Evolutionary conservation across 768 basidiomycete genomes (phyloP), one percentile per base, ranked within the genome.

Genomic region (Boletales sp.): DNA sequence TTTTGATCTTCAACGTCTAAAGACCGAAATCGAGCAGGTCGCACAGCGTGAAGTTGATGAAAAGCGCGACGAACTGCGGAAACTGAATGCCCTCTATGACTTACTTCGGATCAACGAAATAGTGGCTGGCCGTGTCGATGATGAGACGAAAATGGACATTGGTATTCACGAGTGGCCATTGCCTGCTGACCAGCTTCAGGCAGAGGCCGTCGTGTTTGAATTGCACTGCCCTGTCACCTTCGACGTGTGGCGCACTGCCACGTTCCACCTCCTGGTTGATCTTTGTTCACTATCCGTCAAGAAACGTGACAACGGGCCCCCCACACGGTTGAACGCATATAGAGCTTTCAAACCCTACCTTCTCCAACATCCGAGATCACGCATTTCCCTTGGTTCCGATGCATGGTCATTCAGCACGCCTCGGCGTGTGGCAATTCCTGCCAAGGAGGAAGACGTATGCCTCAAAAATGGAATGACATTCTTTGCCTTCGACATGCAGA

Each of bases 81-180:
- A 8, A 0, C 34, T 52, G 30, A 70, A 69, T 14, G 41, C n/a
- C 2, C 33, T 21, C 21, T 21, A 21, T 21, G 21, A 21, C 21
- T 21, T 21, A 21, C 21, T 21, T 21, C 21, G 21, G 21, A 21
- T 21, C 21, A 21, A 21, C 21, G 21, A 21, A 21, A 21, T 21
- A 21, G 21, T 21, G 4, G 21, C 21, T 21, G 21, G 21, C 21
- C 21, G 21, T 21, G 21, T 21, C 21, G 21, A 21, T 21, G 21
- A 21, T 4, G 21, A 21, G 21, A 21, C 21, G 4, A 21, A 21
- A 21, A 21, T 21, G 21, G 21, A 21, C 15, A n/a, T n/a, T 36
- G 7, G n/a, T 8, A 52, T 74, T 6, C 64, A 74, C 21, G 78
- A 80, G 49, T 75, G 75, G 76, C 79, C 78, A 0, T 56, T 80